Evolutionary conservation across 192 early-diverging fungal genomes (phyloP).

Genomic region (Mortierella claussenii): DNA sequence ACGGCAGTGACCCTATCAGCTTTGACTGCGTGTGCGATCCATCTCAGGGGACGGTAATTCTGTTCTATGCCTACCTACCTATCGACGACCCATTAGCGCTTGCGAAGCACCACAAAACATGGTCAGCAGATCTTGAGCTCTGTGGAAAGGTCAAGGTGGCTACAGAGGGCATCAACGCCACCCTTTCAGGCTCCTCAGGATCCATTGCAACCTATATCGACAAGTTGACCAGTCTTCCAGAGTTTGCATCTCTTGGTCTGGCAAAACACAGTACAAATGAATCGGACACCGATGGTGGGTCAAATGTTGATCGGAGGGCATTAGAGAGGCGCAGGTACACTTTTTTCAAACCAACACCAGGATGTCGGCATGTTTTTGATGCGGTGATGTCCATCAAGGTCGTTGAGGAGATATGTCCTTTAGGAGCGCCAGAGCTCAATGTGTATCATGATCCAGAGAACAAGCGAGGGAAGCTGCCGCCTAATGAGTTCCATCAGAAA

Average conservation of each 20-base stretch:
- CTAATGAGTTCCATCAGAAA: slow-evolving; percentile 63
- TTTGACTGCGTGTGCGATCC: slow-evolving; percentile 53
- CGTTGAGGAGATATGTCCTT: slow-evolving; percentile 74
- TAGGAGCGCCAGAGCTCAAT: slow-evolving; percentile 57
- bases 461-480: slow-evolving; percentile 55
- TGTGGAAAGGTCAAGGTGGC: slow-evolving; percentile 65
- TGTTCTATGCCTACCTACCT: slow-evolving; percentile 60
- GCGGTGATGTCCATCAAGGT: slow-evolving; percentile 62
- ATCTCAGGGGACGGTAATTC: slow-evolving; percentile 52
- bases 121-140: slow-evolving; percentile 40
- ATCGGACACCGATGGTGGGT: slow-evolving; percentile 2
- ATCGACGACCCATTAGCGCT: slow-evolving; percentile 48
- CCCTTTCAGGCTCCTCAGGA: slow-evolving; percentile 61
- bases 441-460: slow-evolving; percentile 42
- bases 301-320: no score
- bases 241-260: slow-evolving; percentile 16
- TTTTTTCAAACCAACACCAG: slow-evolving; percentile 75
- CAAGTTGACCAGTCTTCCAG: slow-evolving; percentile 34
- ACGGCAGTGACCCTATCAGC: slow-evolving; percentile 56
- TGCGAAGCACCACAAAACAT: slow-evolving; percentile 51
- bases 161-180: slow-evolving; percentile 74
- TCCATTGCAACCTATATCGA: slow-evolving; percentile 60
- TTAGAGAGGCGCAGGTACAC: slow-evolving; percentile 26
- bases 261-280: background rate
- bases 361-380: slow-evolving; percentile 73